Evolutionary conservation across 192 early-diverging fungal genomes (phyloP).

Genomic region (Backusella westeae): DNA sequence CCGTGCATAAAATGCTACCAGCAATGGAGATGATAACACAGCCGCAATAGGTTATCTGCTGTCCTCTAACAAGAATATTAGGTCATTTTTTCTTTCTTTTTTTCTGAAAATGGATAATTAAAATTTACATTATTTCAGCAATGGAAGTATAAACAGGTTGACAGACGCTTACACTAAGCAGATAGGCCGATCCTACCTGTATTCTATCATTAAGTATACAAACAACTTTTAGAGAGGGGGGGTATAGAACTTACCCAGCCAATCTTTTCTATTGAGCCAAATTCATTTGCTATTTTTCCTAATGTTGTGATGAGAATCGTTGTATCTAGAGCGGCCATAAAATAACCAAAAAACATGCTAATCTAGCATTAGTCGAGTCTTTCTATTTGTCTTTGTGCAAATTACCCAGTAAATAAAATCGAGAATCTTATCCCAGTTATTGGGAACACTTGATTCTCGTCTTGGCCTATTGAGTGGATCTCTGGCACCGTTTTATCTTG

Average conservation of each 20-base stretch:
- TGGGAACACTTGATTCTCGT: background rate
- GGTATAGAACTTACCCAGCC: constrained; percentile 62
- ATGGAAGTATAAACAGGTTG: background rate
- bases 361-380: no score
- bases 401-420: background rate
- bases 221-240: no score
- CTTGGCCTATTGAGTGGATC: no score
- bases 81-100: background rate
- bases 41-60: constrained; percentile 62
- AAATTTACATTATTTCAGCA: background rate
- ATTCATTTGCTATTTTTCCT: constrained; percentile 65
- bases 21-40: constrained; percentile 62
- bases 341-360: constrained; percentile 59
- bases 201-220: background rate
- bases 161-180: background rate
- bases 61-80: constrained; percentile 41
- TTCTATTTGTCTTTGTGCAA: no score
- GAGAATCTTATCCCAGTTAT: background rate
- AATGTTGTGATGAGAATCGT: constrained; percentile 84
- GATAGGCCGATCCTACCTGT: background rate
- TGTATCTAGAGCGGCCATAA: constrained; percentile 75
- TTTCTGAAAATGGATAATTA: background rate
- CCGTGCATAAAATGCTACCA: constrained; percentile 68
- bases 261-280: constrained; percentile 59
- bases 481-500: background rate